These are phyloP conservation scores for Peziza echinospora DNA, from an alignment of 495 filamentous ascomycete genomes.

Conservation along the genomic window DNA sequence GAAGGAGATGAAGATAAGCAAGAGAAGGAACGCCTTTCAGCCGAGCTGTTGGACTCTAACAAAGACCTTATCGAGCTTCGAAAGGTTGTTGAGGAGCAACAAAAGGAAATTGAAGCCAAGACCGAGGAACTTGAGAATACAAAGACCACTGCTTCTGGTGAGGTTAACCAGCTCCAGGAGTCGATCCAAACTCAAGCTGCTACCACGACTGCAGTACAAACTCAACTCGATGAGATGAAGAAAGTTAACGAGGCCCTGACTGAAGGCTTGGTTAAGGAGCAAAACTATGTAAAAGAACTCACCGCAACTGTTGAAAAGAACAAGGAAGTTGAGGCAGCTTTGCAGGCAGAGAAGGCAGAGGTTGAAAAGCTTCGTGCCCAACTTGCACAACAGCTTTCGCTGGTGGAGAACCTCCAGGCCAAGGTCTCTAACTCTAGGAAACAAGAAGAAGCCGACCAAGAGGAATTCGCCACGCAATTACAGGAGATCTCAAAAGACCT, in stretches of 20 bases:
- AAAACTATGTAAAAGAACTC: not conserved
- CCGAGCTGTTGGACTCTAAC: not conserved
- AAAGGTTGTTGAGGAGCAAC: not conserved
- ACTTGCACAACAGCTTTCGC: not conserved
- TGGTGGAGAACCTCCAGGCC: not conserved
- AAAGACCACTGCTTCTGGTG: not conserved
- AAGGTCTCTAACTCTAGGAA: not conserved
- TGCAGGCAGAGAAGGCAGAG: not conserved
- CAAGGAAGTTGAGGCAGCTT: too few species aligned
- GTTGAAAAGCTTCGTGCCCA: not conserved
- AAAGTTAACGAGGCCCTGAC: not conserved
- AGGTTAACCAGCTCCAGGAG: slow-evolving; percentile 8
- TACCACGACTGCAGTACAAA: not conserved
- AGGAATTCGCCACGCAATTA: not conserved
- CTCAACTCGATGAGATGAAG: slow-evolving; percentile 22
- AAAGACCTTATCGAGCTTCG: not conserved
- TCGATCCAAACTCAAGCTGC: not conserved
- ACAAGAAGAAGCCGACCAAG: not conserved
- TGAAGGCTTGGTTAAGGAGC: not conserved
- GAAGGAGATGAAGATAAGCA: slow-evolving; percentile 10
- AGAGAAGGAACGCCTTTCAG: slow-evolving; percentile 9
- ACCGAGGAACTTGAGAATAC: not conserved
- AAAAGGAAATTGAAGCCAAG: not conserved
- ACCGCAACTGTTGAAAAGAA: too few species aligned
- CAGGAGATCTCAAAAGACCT: not conserved